Evolutionary conservation across 768 basidiomycete species (phyloP).

Genomic region (Pleurotus ostreatus): DNA sequence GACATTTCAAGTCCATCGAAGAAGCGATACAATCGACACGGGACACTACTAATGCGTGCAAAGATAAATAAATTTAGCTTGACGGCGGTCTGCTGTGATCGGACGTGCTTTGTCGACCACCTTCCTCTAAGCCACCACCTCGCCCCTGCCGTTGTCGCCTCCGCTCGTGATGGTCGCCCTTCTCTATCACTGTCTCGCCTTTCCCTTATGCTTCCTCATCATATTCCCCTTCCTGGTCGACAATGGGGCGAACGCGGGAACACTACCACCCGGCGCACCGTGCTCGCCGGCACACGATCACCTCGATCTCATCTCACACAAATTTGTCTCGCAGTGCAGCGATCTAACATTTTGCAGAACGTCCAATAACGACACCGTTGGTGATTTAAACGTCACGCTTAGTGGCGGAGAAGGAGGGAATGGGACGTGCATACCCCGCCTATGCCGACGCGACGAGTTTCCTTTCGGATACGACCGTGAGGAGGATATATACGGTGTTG

Average conservation of each 20-base stretch:
- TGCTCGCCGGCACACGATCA: constrained; percentile 46
- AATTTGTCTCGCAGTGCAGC: constrained; percentile 59
- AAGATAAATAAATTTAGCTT: too few relatives aligned
- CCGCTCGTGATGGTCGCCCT: too few relatives aligned
- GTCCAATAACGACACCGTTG: background rate
- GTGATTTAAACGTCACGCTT: background rate
- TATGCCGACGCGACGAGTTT: constrained; percentile 59
- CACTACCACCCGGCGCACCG: constrained; percentile 6
- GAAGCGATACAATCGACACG: too few relatives aligned
- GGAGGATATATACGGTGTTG: constrained; percentile 10
- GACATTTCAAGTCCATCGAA: too few relatives aligned
- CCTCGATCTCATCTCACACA: constrained; percentile 50
- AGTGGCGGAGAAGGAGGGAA: constrained; percentile 8
- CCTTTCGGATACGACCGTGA: constrained; percentile 43
- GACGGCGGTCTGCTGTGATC: too few relatives aligned
- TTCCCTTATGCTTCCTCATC: too few relatives aligned
- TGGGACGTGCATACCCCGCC: constrained; percentile 48
- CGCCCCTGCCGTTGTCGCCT: too few relatives aligned
- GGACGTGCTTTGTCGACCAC: too few relatives aligned
- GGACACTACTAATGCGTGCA: too few relatives aligned
- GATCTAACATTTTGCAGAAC: constrained; percentile 48
- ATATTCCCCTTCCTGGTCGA: too few relatives aligned
- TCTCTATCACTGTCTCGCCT: too few relatives aligned
- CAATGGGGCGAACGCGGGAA: background rate
- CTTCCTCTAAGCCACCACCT: too few relatives aligned